These are phyloP conservation scores for Brassica cretica DNA, from an alignment of 345 rosid genomes.

Conservation along the genomic window DNA sequence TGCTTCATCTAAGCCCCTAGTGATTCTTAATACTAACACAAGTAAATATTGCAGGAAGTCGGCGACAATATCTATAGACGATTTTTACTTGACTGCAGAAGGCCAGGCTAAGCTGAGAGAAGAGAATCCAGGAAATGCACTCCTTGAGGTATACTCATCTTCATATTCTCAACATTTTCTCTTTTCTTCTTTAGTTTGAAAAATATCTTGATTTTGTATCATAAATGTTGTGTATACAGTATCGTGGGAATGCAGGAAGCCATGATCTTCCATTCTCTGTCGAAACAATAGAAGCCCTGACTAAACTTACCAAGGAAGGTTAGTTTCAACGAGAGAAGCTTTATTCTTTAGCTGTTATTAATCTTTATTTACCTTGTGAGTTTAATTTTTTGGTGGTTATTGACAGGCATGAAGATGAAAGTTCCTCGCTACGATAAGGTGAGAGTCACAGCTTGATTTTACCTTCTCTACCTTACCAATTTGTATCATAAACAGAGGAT, in stretches of 20 bases:
- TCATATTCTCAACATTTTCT: not conserved
- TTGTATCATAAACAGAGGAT: constrained; percentile 16
- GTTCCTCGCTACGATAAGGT: constrained; percentile 94
- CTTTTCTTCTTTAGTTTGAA: no score
- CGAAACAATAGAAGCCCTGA: constrained; percentile 58
- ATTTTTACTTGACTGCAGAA: constrained; percentile 88
- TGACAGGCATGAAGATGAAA: constrained; percentile 83
- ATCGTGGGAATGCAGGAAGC: constrained; percentile 96
- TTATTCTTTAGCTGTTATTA: not conserved
- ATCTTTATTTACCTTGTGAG: constrained; percentile 17
- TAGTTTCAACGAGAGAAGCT: constrained; percentile 16
- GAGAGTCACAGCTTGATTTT: constrained; percentile 22
- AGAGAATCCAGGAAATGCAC: constrained; percentile 74
- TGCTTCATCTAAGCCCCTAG: not conserved
- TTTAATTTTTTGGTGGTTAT: constrained; percentile 15
- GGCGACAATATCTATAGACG: constrained; percentile 88
- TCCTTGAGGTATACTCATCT: constrained; percentile 61
- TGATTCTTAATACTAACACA: constrained; percentile 12
- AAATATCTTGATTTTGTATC: no score
- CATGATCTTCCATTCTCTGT: constrained; percentile 88
- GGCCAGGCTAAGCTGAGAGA: constrained; percentile 81
- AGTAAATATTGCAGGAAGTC: constrained; percentile 57
- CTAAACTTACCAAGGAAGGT: constrained; percentile 78
- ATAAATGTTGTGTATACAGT: constrained; percentile 40
- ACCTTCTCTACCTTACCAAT: not conserved